Evolutionary conservation across 768 basidiomycete genomes (phyloP).

Genomic region (Lactifluus rugatus): DNA sequence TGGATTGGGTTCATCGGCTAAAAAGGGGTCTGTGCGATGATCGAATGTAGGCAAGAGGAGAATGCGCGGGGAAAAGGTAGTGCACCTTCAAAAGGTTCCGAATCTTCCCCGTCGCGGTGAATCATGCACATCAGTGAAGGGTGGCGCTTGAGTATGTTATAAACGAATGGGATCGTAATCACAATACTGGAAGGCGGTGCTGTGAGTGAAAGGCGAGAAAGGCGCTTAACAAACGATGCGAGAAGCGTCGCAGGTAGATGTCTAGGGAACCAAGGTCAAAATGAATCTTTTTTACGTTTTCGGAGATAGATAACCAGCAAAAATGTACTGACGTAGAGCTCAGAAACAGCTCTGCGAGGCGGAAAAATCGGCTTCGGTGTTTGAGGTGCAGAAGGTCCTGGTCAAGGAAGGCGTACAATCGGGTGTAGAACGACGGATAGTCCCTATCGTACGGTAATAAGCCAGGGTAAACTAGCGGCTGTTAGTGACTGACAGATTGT

Average conservation of each 20-base stretch:
- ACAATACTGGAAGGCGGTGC: constrained; percentile 89
- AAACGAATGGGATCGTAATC: constrained; percentile 85
- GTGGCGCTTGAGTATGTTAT: constrained; percentile 88
- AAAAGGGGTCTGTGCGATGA: constrained; percentile 54
- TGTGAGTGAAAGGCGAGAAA: constrained; percentile 71
- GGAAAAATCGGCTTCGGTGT: constrained; percentile 91
- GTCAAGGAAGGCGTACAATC: constrained; percentile 84
- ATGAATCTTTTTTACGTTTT: neutral
- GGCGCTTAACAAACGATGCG: constrained; percentile 89
- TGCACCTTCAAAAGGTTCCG: constrained; percentile 15
- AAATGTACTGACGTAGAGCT: constrained; percentile 59
- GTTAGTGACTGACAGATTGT: constrained; percentile 66
- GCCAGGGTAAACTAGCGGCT: neutral
- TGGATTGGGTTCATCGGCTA: constrained; percentile 58
- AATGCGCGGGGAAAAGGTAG: neutral
- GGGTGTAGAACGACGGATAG: constrained; percentile 91
- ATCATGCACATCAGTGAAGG: constrained; percentile 91
- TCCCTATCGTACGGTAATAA: constrained; percentile 44
- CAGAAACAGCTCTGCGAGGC: constrained; percentile 82
- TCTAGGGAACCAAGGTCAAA: constrained; percentile 29
- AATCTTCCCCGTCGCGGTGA: constrained; percentile 46
- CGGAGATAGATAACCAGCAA: neutral
- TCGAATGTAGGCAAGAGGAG: neutral
- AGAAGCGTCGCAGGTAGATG: constrained; percentile 86
- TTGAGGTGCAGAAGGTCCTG: constrained; percentile 83